A percentile compares a stretch with the other conserved stretches of the same genome.
Evolutionary conservation across 495 filamentous ascomycete genomes (phyloP).

Genomic region (Hypoxylon perforatum): DNA sequence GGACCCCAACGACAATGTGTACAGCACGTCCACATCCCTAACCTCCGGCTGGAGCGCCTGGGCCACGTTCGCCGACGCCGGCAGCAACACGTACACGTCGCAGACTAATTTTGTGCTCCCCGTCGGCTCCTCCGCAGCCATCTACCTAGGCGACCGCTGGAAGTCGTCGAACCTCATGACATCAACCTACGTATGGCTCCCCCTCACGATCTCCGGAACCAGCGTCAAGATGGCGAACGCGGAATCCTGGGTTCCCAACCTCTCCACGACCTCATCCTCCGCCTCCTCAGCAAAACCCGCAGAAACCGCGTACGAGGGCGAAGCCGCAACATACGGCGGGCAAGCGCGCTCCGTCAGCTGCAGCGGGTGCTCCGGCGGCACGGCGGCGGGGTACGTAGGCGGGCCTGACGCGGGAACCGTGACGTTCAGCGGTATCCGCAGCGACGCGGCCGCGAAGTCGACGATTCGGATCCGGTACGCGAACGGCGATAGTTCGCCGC

Average conservation of each 20-base stretch:
- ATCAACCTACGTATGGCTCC: slow-evolving; percentile 74
- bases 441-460: slow-evolving; percentile 57
- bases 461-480: slow-evolving; percentile 65
- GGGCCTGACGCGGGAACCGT: slow-evolving; percentile 60
- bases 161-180: slow-evolving; percentile 66
- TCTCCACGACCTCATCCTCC: slow-evolving; percentile 34
- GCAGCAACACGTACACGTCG: slow-evolving; percentile 62
- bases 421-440: slow-evolving; percentile 57
- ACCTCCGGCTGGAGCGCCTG: slow-evolving; percentile 68
- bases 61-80: slow-evolving; percentile 66
- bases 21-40: slow-evolving; percentile 52
- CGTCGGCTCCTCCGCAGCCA: slow-evolving; percentile 52
- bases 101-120: slow-evolving; percentile 65
- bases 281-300: slow-evolving; percentile 54
- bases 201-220: slow-evolving; percentile 66
- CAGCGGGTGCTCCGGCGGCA: slow-evolving; percentile 56
- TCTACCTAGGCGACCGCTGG: slow-evolving; percentile 78
- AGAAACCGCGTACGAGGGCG: slow-evolving; percentile 64
- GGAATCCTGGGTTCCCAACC: slow-evolving; percentile 63
- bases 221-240: slow-evolving; percentile 62
- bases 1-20: slow-evolving; percentile 72
- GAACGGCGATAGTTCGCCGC: slow-evolving; percentile 63
- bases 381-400: slow-evolving; percentile 65
- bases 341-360: slow-evolving; percentile 54
- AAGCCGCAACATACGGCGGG: slow-evolving; percentile 50